A percentile compares a stretch with the other conserved stretches of the same genome.
Conservation (phyloP, 371 early-diverging fungal species). For the Saksenaea oblongispora region DNA sequence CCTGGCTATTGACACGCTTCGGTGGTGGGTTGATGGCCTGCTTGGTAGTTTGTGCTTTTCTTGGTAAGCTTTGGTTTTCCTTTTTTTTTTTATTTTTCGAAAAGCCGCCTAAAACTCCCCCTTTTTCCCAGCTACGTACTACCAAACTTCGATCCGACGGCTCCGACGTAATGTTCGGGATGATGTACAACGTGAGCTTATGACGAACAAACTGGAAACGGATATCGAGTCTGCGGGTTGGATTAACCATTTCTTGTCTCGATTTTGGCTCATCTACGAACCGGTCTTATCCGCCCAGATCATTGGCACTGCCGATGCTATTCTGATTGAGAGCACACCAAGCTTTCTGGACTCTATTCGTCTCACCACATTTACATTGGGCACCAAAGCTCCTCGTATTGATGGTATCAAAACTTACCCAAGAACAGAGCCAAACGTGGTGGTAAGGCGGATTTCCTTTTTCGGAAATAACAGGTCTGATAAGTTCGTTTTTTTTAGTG, state of each 20-base stretch:
- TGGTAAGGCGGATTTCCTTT: constrained; percentile 44
- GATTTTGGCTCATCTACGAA: constrained; percentile 96
- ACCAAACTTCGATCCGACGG: constrained; percentile 75
- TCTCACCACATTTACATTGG: constrained; percentile 95
- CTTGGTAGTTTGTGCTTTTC: constrained; percentile 46
- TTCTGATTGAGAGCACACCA: constrained; percentile 85
- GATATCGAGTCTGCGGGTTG: constrained; percentile 92
- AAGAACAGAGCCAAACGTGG: constrained; percentile 81
- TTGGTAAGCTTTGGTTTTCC: constrained; percentile 23
- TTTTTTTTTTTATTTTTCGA: constrained; percentile 1
- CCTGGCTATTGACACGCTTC: constrained; percentile 37
- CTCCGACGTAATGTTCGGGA: constrained; percentile 71
- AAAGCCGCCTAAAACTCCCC: neutral
- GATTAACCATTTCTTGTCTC: constrained; percentile 88
- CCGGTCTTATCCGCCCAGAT: constrained; percentile 85
- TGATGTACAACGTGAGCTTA: constrained; percentile 70
- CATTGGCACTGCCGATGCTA: constrained; percentile 73
- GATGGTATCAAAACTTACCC: constrained; percentile 87
- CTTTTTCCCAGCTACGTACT: constrained; percentile 62
- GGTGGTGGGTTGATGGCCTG: constrained; percentile 43
- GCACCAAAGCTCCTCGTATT: constrained; percentile 95
- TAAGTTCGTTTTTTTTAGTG: constrained; percentile 29
- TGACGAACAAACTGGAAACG: constrained; percentile 53
- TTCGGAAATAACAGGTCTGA: neutral
- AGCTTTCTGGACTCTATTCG: constrained; percentile 89